These are phyloP conservation scores for Fraxinus paxiana DNA, from an alignment of 305 asterid genomes.

Conservation along the genomic window DNA sequence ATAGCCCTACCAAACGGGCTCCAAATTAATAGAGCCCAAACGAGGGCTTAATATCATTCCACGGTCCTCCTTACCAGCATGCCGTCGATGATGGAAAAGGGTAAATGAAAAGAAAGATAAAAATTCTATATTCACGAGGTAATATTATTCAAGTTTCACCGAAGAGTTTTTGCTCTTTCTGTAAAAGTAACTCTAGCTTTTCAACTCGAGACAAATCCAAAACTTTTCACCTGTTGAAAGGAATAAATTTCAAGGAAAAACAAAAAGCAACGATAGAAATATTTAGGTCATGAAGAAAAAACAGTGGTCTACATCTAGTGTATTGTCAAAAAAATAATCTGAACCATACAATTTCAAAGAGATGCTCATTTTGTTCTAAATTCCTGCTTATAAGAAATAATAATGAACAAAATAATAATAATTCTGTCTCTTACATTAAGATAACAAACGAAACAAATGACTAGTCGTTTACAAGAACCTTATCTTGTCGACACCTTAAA, in stretches of 20 bases:
- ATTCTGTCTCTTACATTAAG: background rate
- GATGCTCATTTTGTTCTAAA: background rate
- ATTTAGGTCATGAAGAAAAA: background rate
- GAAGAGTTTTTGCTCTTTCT: background rate
- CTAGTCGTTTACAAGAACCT: background rate
- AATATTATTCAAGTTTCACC: background rate
- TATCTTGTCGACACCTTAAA: conserved; percentile 19
- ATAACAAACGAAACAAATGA: background rate
- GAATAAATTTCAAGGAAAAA: background rate
- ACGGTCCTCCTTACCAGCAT: background rate
- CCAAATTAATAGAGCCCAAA: background rate
- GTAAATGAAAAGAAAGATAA: background rate
- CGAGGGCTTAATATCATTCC: background rate
- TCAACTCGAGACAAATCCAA: background rate
- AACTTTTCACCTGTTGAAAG: background rate
- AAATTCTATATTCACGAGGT: background rate
- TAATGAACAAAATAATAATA: background rate
- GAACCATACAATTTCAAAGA: background rate
- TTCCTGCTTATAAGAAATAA: background rate
- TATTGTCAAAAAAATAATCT: background rate
- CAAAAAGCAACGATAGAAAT: background rate
- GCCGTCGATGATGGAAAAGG: background rate
- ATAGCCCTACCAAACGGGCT: too few species aligned
- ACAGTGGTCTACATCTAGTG: background rate
- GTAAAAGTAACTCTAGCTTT: background rate